A percentile compares a stretch with the other conserved stretches of the same genome.
Conservation (phyloP, 495 filamentous ascomycete genomes). For the Xylaria flabelliformis region DNA sequence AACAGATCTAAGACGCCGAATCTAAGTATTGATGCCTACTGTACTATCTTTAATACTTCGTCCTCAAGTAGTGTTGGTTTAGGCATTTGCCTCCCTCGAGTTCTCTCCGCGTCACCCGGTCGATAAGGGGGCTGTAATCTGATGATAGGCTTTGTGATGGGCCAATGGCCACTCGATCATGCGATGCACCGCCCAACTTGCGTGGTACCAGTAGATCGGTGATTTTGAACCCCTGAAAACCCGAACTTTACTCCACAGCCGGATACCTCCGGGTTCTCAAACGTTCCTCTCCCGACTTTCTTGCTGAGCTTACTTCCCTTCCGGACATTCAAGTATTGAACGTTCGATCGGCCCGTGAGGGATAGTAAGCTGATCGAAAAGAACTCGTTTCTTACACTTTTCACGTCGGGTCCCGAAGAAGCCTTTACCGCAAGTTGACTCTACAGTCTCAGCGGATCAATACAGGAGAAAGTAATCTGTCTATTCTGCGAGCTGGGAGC, state of each 20-base stretch:
- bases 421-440: background rate
- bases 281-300: background rate
- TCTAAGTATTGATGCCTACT: background rate
- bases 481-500: background rate
- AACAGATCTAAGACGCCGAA: background rate
- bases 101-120: background rate
- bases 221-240: background rate
- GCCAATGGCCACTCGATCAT: conserved; percentile 19
- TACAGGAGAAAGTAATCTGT: background rate
- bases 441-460: background rate
- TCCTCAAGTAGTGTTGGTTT: background rate
- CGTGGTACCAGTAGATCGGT: conserved; percentile 9
- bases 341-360: conserved; percentile 1
- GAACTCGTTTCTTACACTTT: background rate
- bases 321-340: background rate
- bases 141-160: conserved; percentile 19
- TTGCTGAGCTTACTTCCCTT: background rate
- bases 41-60: background rate
- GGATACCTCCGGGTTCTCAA: background rate
- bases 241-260: background rate
- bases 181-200: conserved; percentile 5
- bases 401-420: background rate
- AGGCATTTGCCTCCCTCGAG: background rate
- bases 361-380: background rate
- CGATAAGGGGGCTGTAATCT: conserved; percentile 15